phyloP scores from a whole-genome alignment of 148 eudicot genomes.

The Euryodendron excelsum region DNA sequence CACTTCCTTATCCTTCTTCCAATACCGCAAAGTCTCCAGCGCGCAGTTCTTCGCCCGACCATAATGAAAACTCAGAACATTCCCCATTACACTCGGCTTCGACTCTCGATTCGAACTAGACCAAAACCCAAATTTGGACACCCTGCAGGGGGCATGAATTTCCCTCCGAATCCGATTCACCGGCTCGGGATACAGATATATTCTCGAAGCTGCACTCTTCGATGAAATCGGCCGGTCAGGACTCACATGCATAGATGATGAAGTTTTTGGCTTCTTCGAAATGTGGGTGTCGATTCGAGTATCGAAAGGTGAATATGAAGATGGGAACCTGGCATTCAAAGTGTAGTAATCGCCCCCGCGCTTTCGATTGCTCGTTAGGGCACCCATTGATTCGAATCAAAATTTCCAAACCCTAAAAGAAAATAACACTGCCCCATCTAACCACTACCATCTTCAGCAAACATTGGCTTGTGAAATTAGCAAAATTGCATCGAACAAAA shows the following conservation, averaged over 20 bases:
- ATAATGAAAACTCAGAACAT: background rate
- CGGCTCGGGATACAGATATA: constrained; percentile 45
- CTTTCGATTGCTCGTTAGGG: constrained; percentile 51
- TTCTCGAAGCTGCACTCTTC: constrained; percentile 29
- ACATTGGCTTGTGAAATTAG: background rate
- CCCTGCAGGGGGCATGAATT: constrained; percentile 68
- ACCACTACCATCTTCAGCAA: background rate
- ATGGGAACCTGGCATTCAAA: constrained; percentile 21
- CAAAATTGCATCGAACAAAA: background rate
- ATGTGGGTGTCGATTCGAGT: constrained; percentile 31
- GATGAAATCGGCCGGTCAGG: constrained; percentile 17
- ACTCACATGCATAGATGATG: constrained; percentile 4
- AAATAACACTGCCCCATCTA: background rate
- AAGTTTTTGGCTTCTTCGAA: constrained; percentile 54
- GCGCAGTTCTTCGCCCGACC: constrained; percentile 22
- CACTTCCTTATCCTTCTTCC: constrained; percentile 33
- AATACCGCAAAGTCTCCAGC: constrained; percentile 14
- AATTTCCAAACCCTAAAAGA: background rate
- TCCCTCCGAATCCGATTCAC: constrained; percentile 33
- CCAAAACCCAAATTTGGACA: constrained; percentile 22
- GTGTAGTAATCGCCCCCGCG: constrained; percentile 43
- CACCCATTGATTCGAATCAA: constrained; percentile 48
- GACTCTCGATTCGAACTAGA: constrained; percentile 23
- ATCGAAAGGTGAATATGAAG: constrained; percentile 27
- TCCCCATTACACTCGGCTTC: constrained; percentile 36